A percentile compares a stretch with the other conserved stretches of the same genome.
phyloP scores from a whole-genome alignment of 345 rosid genomes.

The Reutealis trisperma region DNA sequence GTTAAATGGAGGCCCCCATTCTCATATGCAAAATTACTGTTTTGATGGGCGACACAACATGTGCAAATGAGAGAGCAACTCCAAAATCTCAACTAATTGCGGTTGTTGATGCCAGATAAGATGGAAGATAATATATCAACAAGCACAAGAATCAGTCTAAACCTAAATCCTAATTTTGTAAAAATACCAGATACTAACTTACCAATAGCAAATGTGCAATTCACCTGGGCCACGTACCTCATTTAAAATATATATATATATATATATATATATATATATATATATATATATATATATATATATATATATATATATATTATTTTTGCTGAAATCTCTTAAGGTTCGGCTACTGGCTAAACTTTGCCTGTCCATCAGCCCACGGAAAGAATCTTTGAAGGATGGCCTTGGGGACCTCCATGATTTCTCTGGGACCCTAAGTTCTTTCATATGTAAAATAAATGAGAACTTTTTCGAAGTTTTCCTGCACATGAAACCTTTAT shows the following conservation, averaged over 20 bases:
- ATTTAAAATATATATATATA: not conserved
- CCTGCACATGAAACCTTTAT: not conserved
- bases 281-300: no score
- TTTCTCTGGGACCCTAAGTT: constrained; percentile 18
- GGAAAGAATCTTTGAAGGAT: constrained; percentile 24
- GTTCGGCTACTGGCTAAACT: constrained; percentile 8
- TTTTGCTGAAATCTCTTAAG: not conserved
- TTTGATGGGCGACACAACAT: not conserved
- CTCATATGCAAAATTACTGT: not conserved
- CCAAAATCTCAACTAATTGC: not conserved
- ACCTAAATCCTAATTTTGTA: not conserved
- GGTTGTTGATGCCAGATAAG: constrained; percentile 8
- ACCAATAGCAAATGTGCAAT: constrained; percentile 3
- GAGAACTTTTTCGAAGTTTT: constrained; percentile 5
- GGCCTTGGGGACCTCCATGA: not conserved
- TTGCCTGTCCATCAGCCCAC: not conserved
- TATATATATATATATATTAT: not conserved
- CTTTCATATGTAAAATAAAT: constrained; percentile 21
- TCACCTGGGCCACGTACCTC: not conserved
- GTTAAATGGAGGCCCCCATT: constrained; percentile 1
- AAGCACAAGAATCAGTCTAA: not conserved
- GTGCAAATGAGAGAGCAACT: not conserved
- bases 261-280: no score
- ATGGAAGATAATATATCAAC: not conserved
- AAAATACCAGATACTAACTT: not conserved